A percentile compares a stretch with the other conserved stretches of the same genome.
These are phyloP conservation scores for Rhizopogon vinicolor DNA, from an alignment of 768 basidiomycete species.

Conservation along the genomic window DNA sequence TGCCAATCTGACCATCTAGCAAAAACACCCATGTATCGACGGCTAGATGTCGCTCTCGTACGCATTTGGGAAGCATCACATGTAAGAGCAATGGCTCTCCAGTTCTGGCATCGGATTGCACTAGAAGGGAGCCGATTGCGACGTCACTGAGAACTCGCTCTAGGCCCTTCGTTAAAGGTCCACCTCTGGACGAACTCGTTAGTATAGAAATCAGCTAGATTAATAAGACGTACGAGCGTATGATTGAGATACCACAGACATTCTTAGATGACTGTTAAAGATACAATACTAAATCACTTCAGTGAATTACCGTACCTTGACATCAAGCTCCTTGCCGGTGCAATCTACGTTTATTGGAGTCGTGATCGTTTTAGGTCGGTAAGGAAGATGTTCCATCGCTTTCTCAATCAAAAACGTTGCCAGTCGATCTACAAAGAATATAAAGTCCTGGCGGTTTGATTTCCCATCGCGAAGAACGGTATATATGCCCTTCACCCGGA, in stretches of 20 bases:
- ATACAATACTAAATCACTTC: neutral
- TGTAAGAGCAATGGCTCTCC: constrained; percentile 90
- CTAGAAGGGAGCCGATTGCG: constrained; percentile 81
- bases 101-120: constrained; percentile 80
- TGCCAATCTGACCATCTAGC: constrained; percentile 93
- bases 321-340: constrained; percentile 58
- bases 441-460: constrained; percentile 80
- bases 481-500: constrained; percentile 67
- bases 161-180: constrained; percentile 89
- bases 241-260: constrained; percentile 85
- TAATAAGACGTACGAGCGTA: constrained; percentile 64
- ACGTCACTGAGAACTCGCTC: constrained; percentile 82
- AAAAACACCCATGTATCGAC: constrained; percentile 77
- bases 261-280: constrained; percentile 34
- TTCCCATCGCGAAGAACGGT: constrained; percentile 75
- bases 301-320: constrained; percentile 39
- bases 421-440: constrained; percentile 87
- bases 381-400: constrained; percentile 81
- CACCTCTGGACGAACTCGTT: constrained; percentile 51
- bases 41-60: constrained; percentile 65
- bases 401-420: constrained; percentile 82
- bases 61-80: constrained; percentile 66
- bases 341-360: constrained; percentile 62
- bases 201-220: constrained; percentile 1
- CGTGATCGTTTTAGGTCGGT: constrained; percentile 48